Evolutionary conservation across 768 basidiomycete species (phyloP).

Genomic region (Hortiboletus flavorubellus): DNA sequence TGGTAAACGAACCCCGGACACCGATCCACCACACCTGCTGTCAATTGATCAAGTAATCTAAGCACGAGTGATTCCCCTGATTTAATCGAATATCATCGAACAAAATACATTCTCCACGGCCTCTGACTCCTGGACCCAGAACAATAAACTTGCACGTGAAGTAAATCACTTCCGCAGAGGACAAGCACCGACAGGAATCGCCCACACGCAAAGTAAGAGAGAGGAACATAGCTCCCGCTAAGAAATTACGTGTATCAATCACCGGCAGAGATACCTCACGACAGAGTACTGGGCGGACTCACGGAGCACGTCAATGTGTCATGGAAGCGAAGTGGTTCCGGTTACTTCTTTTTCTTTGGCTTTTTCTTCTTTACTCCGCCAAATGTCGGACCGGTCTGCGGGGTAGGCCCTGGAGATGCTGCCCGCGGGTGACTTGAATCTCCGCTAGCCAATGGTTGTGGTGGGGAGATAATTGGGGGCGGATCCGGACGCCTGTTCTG

Average conservation of each 20-base stretch:
- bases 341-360: constrained; percentile 72
- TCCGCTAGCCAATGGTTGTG: constrained; percentile 19
- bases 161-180: not conserved
- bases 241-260: constrained; percentile 5
- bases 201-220: constrained; percentile 3
- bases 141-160: not conserved
- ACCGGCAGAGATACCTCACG: not conserved
- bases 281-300: constrained; percentile 1
- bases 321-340: constrained; percentile 2
- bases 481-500: constrained; percentile 54
- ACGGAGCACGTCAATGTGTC: constrained; percentile 10
- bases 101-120: not conserved
- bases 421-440: constrained; percentile 30
- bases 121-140: not conserved
- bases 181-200: not conserved
- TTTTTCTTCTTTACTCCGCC: constrained; percentile 83
- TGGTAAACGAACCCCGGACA: constrained; percentile 23
- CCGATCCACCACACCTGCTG: not conserved
- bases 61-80: not conserved
- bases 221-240: constrained; percentile 1
- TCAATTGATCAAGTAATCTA: no score
- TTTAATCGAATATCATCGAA: not conserved
- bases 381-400: constrained; percentile 35
- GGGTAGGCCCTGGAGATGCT: constrained; percentile 32
- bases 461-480: constrained; percentile 18